phyloP scores from a whole-genome alignment of 202 grass and related monocot genomes.

The Setaria viridis region DNA sequence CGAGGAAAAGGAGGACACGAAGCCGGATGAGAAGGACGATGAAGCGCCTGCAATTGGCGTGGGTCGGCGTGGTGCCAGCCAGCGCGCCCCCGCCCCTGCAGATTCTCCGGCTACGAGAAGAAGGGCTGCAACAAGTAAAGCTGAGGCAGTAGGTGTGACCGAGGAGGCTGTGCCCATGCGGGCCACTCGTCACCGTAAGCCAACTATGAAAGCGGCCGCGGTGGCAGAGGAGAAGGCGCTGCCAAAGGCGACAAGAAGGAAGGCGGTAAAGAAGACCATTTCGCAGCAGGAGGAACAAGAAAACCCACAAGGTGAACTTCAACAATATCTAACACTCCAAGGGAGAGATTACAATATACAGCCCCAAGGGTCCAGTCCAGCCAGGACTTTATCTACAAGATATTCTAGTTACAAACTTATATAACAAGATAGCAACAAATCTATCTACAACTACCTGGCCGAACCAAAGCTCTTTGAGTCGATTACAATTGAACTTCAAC shows the following conservation, averaged over 20 bases:
- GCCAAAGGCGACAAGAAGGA: constrained; percentile 38
- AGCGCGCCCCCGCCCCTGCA: neutral
- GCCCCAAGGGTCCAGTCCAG: too few relatives aligned
- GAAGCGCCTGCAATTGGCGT: neutral
- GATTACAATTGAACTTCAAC: too few relatives aligned
- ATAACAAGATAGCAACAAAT: too few relatives aligned
- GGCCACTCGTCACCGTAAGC: constrained; percentile 38
- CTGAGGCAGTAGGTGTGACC: constrained; percentile 2
- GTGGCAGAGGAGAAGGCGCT: neutral
- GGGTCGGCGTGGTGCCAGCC: neutral
- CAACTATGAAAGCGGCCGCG: neutral
- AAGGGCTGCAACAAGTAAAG: neutral
- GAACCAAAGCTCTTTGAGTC: too few relatives aligned
- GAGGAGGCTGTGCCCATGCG: constrained; percentile 8
- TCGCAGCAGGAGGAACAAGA: constrained; percentile 30
- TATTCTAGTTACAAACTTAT: too few relatives aligned
- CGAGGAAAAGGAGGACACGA: neutral
- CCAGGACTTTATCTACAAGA: too few relatives aligned
- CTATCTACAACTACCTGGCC: too few relatives aligned
- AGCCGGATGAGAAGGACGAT: neutral
- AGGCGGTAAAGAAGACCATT: neutral
- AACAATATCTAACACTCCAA: too few relatives aligned
- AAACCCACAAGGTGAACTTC: constrained; percentile 12
- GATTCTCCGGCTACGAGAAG: neutral
- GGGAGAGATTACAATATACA: too few relatives aligned